Evolutionary conservation across 805 yeast genomes (phyloP), one percentile per base, ranked within the genome.

Genomic region (Ogataea paradorogensis): DNA sequence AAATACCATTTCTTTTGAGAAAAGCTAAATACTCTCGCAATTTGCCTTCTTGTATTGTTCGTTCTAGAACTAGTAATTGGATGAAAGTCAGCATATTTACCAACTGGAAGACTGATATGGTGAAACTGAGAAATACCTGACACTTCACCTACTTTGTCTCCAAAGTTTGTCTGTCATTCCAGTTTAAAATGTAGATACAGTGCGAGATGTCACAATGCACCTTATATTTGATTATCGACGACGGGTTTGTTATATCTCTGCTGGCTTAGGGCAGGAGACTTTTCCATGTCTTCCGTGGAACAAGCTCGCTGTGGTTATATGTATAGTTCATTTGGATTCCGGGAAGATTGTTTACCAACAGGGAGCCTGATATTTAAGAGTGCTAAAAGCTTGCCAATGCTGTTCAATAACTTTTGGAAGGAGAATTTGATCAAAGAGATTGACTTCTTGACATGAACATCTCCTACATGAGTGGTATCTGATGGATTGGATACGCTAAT

Each of bases 361-460:
- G 43, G 43, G 13, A 80, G 61, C 45, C 82, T 84, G 51, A 75
- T 71, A 1, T 93, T 95, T 30, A 84, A 66, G n/a, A 69, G 56
- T 38, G 78, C 67, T n/a, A 76, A 65, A 1, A 71, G 47, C 7
- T 68, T 51, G 45, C 73, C 74, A 20, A 77, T 43, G 25, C 61
- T 58, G 32, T 72, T 76, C 51, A 84, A 72, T 2, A 73, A 46
- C 5, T 62, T 52, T n/a, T 74, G 77, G 11, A 84, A 79, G 6
- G 75, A 73, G 13, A 75, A 79, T 58, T 84, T 83, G 13, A 87
- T 88, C 45, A 86, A 64, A 7, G 89, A 90, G 30, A 71, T 73
- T n/a, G 74, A 73, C 48, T 65, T 69, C 44, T 61, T 62, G 31
- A 58, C 66, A 43, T 52, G 46, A n/a, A 42, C 45, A 38, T 48